Evolutionary conservation across 1,284 basidiomycete genomes (phyloP).

Genomic region (Apiotrichum gamsii): DNA sequence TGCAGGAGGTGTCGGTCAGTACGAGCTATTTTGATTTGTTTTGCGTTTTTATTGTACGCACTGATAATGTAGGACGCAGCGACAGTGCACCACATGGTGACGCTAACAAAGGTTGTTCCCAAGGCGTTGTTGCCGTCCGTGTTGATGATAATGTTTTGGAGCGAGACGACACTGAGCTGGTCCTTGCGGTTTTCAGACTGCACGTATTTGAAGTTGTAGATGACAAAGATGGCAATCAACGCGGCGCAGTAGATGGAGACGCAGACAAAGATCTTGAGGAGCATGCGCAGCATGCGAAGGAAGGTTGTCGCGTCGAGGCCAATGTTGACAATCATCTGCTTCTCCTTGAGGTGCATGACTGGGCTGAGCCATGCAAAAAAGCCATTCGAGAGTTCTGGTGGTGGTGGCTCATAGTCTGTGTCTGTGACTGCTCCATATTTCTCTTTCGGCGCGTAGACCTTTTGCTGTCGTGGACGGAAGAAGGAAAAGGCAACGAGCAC

Average conservation of each 20-base stretch:
- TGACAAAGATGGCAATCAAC: conserved; percentile 58
- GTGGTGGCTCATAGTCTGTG: conserved; percentile 42
- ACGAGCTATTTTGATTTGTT: no score
- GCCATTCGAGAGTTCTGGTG: conserved; percentile 63
- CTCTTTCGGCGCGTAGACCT: conserved; percentile 51
- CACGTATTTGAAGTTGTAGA: conserved; percentile 64
- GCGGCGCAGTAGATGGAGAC: conserved; percentile 64
- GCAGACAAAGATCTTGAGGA: conserved; percentile 59
- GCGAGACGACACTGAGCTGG: conserved; percentile 66
- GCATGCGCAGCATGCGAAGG: conserved; percentile 83
- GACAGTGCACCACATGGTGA: conserved; percentile 66
- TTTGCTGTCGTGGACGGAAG: conserved; percentile 69
- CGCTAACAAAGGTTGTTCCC: no score
- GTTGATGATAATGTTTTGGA: conserved; percentile 59
- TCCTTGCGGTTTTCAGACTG: conserved; percentile 48
- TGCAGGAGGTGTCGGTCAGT: conserved; percentile 37
- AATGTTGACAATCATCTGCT: conserved; percentile 79
- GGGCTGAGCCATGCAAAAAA: conserved; percentile 85
- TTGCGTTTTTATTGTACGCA: conserved; percentile 29
- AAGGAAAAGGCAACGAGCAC: conserved; percentile 65
- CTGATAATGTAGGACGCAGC: conserved; percentile 68
- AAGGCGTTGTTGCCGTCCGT: no score
- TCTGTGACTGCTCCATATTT: conserved; percentile 20
- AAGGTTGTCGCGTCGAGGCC: conserved; percentile 91
- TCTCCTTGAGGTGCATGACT: conserved; percentile 73